These are phyloP conservation scores for Plasmodium sp. DNA, from an alignment of 169 alveolate species.

Conservation along the genomic window DNA sequence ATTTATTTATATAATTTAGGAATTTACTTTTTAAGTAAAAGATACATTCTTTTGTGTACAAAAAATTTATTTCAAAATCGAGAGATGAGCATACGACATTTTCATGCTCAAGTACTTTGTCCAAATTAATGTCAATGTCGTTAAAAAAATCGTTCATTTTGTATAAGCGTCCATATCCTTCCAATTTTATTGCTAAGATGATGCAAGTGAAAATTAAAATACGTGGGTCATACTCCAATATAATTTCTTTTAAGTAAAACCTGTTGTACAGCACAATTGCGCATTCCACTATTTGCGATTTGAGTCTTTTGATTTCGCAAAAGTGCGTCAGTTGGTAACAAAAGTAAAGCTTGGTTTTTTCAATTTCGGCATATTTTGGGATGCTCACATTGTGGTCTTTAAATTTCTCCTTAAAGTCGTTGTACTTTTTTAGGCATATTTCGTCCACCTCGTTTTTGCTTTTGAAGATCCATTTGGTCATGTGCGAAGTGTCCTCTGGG, in stretches of 20 bases:
- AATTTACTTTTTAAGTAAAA: conserved; percentile 32
- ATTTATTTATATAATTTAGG: conserved; percentile 54
- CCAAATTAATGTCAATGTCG: conserved; percentile 62
- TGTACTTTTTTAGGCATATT: conserved; percentile 55
- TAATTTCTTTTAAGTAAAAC: conserved; percentile 76
- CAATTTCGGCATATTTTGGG: conserved; percentile 65
- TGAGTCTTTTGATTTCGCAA: conserved; percentile 45
- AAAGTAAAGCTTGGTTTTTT: conserved; percentile 53
- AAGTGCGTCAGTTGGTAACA: conserved; percentile 42
- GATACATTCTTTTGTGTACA: conserved; percentile 41
- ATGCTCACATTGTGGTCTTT: conserved; percentile 44
- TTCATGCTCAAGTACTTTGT: conserved; percentile 71
- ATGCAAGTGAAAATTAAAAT: conserved; percentile 79
- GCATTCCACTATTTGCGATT: conserved; percentile 63
- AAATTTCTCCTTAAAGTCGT: conserved; percentile 57
- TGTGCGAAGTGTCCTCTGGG: conserved; percentile 71
- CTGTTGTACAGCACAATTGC: conserved; percentile 74
- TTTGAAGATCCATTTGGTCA: conserved; percentile 66
- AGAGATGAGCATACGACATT: conserved; percentile 59
- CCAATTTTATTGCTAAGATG: conserved; percentile 78
- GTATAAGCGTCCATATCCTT: conserved; percentile 76
- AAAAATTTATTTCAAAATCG: conserved; percentile 22
- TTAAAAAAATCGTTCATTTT: conserved; percentile 64
- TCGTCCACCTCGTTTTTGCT: conserved; percentile 40
- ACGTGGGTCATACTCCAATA: conserved; percentile 81